These are phyloP conservation scores for Microcos paniculata DNA, from an alignment of 345 rosid genomes.

Conservation along the genomic window DNA sequence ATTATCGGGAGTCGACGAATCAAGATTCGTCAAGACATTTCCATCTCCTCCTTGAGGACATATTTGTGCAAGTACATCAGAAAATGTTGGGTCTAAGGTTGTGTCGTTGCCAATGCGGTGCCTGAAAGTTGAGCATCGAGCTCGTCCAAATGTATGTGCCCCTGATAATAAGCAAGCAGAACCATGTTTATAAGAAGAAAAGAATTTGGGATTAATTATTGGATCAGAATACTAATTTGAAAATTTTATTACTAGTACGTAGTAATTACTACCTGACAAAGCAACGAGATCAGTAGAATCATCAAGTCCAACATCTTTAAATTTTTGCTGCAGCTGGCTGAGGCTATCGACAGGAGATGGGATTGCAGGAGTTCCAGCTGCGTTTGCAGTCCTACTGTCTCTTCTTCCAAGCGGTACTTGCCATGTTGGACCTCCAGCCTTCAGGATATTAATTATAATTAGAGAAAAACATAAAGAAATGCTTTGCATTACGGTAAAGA, in stretches of 20 bases:
- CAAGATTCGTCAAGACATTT: constrained; percentile 12
- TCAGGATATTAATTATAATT: background rate
- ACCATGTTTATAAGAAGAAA: background rate
- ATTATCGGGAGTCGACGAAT: constrained; percentile 12
- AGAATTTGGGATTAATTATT: background rate
- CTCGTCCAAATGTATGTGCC: constrained; percentile 27
- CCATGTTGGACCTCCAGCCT: constrained; percentile 37
- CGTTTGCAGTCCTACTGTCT: constrained; percentile 17
- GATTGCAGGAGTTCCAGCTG: constrained; percentile 12
- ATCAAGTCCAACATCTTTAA: constrained; percentile 22
- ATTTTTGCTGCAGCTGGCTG: background rate
- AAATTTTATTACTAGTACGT: background rate
- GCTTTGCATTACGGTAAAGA: background rate
- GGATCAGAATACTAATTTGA: constrained; percentile 18
- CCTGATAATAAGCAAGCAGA: background rate
- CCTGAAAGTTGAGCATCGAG: constrained; percentile 8
- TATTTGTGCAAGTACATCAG: background rate
- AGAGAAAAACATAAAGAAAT: background rate
- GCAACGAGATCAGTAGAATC: constrained; percentile 32
- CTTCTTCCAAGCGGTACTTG: constrained; percentile 22
- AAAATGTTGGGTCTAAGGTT: constrained; percentile 9
- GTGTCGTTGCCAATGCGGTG: constrained; percentile 15
- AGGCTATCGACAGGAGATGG: constrained; percentile 8
- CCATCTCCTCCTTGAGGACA: constrained; percentile 21
- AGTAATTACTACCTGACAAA: constrained; percentile 24